Conservation (phyloP, 768 basidiomycete species). For the Lactifluus echinatus region DNA sequence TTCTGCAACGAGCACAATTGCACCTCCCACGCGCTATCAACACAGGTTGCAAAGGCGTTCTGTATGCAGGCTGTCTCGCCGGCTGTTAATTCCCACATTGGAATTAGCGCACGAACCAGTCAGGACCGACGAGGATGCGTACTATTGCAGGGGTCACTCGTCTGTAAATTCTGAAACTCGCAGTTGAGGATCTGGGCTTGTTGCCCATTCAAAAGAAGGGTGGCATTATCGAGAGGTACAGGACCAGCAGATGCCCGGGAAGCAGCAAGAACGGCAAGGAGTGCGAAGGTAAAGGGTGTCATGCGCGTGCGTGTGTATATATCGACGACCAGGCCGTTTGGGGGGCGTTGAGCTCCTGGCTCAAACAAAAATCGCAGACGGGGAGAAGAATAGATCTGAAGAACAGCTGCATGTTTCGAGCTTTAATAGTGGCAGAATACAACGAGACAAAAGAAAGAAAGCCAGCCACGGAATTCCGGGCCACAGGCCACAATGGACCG, state of each 20-base stretch:
- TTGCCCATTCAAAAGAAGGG: conserved; percentile 41
- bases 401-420: background rate
- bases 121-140: conserved; percentile 11
- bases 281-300: conserved; percentile 20
- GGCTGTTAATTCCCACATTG: conserved; percentile 25
- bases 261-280: conserved; percentile 21
- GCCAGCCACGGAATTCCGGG: too few relatives aligned
- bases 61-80: conserved; percentile 39
- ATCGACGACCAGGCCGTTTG: conserved; percentile 9
- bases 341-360: conserved; percentile 14
- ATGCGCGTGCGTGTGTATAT: background rate
- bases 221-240: conserved; percentile 31
- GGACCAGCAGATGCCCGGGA: conserved; percentile 28
- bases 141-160: conserved; percentile 40
- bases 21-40: conserved; percentile 33
- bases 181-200: conserved; percentile 44
- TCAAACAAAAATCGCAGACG: background rate
- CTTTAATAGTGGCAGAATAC: conserved; percentile 1
- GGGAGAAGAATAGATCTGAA: background rate
- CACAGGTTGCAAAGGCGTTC: conserved; percentile 34
- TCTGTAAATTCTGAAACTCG: conserved; percentile 34
- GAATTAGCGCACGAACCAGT: background rate
- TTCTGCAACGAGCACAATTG: conserved; percentile 31
- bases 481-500: background rate
- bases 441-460: background rate